Base-by-base conservation (phyloP, 225 moss, liverwort and hornwort genomes). In the Rhytidiadelphus loreus region DNA sequence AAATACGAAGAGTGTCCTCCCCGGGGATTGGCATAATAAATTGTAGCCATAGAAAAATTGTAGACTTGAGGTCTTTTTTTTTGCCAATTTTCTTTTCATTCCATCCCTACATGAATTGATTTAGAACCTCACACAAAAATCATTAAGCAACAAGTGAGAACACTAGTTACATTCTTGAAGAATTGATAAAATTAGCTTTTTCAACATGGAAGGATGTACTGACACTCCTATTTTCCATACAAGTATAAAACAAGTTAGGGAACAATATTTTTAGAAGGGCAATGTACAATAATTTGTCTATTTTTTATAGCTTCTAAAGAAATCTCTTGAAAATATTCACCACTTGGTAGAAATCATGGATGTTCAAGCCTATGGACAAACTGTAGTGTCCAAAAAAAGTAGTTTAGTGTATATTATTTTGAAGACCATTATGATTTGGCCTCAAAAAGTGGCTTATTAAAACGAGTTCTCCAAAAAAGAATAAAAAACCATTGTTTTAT, bases 301-400 rank as follows among this genome's bases (percentile, higher is more conserved):
- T 35, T 76, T 22, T 0, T 52, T 22, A 13, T 33, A 75, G 10
- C 8, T 50, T 75, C 5, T 76, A 2, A 8, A 76, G 8, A 52
- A 76, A 76, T 22, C 13, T 76, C 13, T 76, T 33, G 13, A 13
- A 76, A 76, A 52, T 22, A 52, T 52, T 35, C 2, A 8, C 0
- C 2, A 52, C 8, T 8, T 1, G 0, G 4, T 76, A 1, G 35
- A 22, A 3, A 33, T 3, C 3, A 33, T 12, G 1, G 4, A 0
- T 0, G 30, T 19, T n/a, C n/a, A n/a, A n/a, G n/a, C n/a, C n/a
- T n/a, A n/a, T 12, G 20, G 32, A 0, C 2, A 50, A 74, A 20
- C 20, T 20, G 32, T 12, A 74, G 48, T 19, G 20, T 32, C 9
- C 2, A 4, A 6, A 46, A 11, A 74, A 46, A 46, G 11, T 46